Percentiles rank a stretch among this genome's conserved stretches.
Evolutionary conservation across 192 early-diverging fungal species (phyloP).

Genomic region (Linnemannia hyalina): DNA sequence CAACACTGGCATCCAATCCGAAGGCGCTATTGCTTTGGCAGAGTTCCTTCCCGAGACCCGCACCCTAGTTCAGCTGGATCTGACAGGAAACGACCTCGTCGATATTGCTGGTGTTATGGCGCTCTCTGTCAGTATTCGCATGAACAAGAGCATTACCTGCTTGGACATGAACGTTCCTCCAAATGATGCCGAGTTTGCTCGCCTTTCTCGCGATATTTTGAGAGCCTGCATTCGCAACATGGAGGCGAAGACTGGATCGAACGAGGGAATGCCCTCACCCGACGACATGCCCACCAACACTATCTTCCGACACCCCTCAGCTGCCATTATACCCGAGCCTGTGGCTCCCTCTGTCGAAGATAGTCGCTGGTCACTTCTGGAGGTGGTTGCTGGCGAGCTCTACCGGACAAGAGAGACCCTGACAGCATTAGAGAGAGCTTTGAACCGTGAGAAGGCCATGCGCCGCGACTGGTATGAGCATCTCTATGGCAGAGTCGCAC

Average conservation of each 20-base stretch:
- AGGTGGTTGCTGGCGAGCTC: constrained; percentile 43
- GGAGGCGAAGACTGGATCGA: constrained; percentile 50
- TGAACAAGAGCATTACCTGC: constrained; percentile 80
- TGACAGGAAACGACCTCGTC: constrained; percentile 81
- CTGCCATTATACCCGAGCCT: constrained; percentile 50
- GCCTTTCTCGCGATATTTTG: constrained; percentile 57
- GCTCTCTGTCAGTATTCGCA: constrained; percentile 82
- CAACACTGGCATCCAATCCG: constrained; percentile 72
- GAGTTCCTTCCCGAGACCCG: constrained; percentile 85
- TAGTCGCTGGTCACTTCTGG: constrained; percentile 30
- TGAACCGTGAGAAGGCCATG: constrained; percentile 34
- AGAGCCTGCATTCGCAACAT: constrained; percentile 58
- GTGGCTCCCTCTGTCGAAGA: constrained; percentile 26
- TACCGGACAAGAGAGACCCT: constrained; percentile 36
- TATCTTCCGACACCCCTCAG: constrained; percentile 49
- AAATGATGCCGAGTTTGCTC: constrained; percentile 55
- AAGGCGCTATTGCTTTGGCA: constrained; percentile 83
- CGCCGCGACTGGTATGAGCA: constrained; percentile 39
- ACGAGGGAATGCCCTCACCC: constrained; percentile 44
- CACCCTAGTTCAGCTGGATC: constrained; percentile 76
- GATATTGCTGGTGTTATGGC: constrained; percentile 87
- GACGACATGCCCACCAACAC: constrained; percentile 50
- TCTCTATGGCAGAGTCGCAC: constrained; percentile 10
- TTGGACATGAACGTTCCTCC: constrained; percentile 76
- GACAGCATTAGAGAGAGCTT: constrained; percentile 31